These are phyloP conservation scores for Phoma herbarum DNA, from an alignment of 2,329 filamentous ascomycete genomes.

Conservation along the genomic window DNA sequence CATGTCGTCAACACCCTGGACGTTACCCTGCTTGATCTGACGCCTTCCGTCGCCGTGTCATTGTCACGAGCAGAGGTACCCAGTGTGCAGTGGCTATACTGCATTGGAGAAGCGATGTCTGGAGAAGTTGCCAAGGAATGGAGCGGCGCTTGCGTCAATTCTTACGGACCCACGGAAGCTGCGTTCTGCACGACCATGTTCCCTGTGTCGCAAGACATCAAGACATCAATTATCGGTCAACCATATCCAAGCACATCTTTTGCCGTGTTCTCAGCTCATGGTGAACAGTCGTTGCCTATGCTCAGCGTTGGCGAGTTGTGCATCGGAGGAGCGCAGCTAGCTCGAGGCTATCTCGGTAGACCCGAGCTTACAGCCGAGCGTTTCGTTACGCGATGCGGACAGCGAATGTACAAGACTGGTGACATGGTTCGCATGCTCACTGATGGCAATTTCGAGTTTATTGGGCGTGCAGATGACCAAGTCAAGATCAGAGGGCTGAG, in stretches of 20 bases:
- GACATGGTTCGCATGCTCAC: conserved; percentile 51
- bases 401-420: conserved; percentile 51
- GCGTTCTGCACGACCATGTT: conserved; percentile 58
- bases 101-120: conserved; percentile 56
- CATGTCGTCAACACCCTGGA: conserved; percentile 47
- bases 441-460: conserved; percentile 52
- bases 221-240: conserved; percentile 53
- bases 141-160: conserved; percentile 54
- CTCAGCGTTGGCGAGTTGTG: conserved; percentile 57
- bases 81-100: conserved; percentile 54
- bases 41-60: conserved; percentile 53
- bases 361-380: conserved; percentile 40
- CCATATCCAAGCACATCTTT: conserved; percentile 55
- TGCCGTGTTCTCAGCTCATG: conserved; percentile 45
- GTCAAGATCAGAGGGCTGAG: conserved; percentile 52
- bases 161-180: conserved; percentile 56
- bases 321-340: conserved; percentile 58
- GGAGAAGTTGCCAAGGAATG: conserved; percentile 51
- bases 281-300: conserved; percentile 46
- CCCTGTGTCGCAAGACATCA: conserved; percentile 38
- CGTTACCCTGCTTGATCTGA: conserved; percentile 54
- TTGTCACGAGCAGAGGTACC: conserved; percentile 46
- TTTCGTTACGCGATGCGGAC: conserved; percentile 42
- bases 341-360: conserved; percentile 55
- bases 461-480: conserved; percentile 52